Evolutionary conservation across 176 grass and related monocot species (phyloP), one percentile per base, ranked within the genome.

Genomic region (Aechmea fasciata): DNA sequence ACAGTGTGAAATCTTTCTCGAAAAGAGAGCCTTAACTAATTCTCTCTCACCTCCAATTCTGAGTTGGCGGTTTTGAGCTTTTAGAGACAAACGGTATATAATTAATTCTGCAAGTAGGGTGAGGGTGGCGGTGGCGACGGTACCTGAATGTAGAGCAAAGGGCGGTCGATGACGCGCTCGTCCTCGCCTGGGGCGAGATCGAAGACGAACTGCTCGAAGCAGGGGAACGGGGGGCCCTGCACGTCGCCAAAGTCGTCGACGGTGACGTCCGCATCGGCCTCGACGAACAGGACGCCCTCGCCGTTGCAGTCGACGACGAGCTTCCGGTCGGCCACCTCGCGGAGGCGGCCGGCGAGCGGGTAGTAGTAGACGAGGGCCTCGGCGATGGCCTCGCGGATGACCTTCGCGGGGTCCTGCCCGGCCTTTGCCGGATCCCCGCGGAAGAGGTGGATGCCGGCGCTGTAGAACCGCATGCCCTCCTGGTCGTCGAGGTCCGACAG

Each of bases 401-500:
- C 84, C 9, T 0, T 11, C 5, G 81, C 82, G 0, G 91, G 87
- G 51, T 90, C 79, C 5, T 55, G 55, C 0, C 73, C 73, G 1
- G 8, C 7, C 70, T 70, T 96, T 63, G 73, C 2, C 7, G 87
- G 87, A 57, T 75, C 52, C 17, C 11, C 9, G 12, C 69, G 72
- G 73, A 83, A 96, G 66, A 90, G 72, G 69, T 85, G 81, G 66
- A 87, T 66, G 0, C 69, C 78, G 0, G 84, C 75, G 59, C 83
- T 75, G 78, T 96, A 87, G 78, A 73, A 87, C 12, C 84, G 78
- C 65, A 96, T 77, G 77, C 73, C 65, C 33, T 87, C 76, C 3
- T 73, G 73, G 70, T 96, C 87, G 75, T 90, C 84, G 50, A 90
- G 75, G 79, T 90, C 87, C 0, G 91, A 90, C 3, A 96, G 79